phyloP scores from a whole-genome alignment of 495 filamentous ascomycete genomes.

The Hypomontagnella monticulosa region DNA sequence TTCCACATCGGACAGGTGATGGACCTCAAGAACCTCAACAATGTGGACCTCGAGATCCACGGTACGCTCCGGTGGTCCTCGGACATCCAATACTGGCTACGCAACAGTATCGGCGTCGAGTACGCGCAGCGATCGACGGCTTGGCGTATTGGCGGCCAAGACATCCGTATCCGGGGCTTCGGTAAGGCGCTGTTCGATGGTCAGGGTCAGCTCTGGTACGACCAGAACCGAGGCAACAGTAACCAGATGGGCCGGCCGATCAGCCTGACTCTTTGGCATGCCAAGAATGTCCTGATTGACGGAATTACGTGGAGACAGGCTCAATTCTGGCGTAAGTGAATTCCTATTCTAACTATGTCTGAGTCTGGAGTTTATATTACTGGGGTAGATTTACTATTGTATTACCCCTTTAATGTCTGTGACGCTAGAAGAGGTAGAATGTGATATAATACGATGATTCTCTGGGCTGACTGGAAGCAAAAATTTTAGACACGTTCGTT shows the following conservation, averaged over 20 bases:
- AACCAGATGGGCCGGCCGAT: constrained; percentile 55
- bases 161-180: constrained; percentile 50
- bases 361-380: too few relatives aligned
- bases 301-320: constrained; percentile 54
- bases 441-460: too few relatives aligned
- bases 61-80: constrained; percentile 52
- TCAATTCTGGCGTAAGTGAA: constrained; percentile 54
- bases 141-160: constrained; percentile 52
- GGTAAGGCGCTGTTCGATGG: constrained; percentile 55
- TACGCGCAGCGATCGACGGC: constrained; percentile 52
- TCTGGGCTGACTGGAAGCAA: constrained; percentile 2
- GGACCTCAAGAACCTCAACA: constrained; percentile 52
- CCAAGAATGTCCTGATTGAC: constrained; percentile 52
- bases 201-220: constrained; percentile 57
- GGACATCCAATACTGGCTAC: constrained; percentile 54
- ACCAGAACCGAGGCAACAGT: constrained; percentile 46
- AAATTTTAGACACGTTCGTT: constrained; percentile 49
- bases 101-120: constrained; percentile 47
- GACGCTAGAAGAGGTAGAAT: neutral
- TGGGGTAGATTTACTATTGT: too few relatives aligned
- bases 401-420: neutral
- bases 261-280: constrained; percentile 51
- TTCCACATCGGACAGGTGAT: constrained; percentile 58
- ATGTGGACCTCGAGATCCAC: constrained; percentile 54
- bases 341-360: neutral